Base-by-base conservation (phyloP, 2,329 filamentous ascomycete genomes). In the Botryotinia globosa region DNA sequence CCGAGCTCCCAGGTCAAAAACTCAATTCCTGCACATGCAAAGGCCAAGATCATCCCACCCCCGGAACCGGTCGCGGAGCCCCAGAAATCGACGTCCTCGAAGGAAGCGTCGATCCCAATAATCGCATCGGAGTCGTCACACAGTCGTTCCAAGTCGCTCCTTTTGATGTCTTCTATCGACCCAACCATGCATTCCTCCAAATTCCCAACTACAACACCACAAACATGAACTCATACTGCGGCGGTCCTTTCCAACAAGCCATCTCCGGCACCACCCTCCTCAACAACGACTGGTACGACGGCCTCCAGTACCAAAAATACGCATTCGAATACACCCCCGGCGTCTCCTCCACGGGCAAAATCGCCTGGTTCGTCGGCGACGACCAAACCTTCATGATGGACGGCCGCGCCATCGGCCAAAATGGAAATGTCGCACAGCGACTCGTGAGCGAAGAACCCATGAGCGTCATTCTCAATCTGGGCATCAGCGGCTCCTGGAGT, bases 1-100 rank as follows among this genome's bases (percentile, higher is more conserved):
- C 85, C 77, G 89, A 81, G 74, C 84, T 92, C 1, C 91, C 91
- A 7, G 91, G 91, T 20, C 91, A 92, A 87, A 86, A 87, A 75
- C 82, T 92, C 12, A 88, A 89, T 9, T 88, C 89, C 10, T 92
- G 90, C 78, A 89, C 88, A 4, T 92, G 91, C 79, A 80, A 80
- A 16, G 86, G 85, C 16, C 85, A 87, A 75, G 90, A 92, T 77
- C 90, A 92, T 78, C 90, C 90, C 1, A 88, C 81, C 45, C 87
- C 88, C 10, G 90, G 90, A 29, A 88, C 84, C 62, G 90, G 90
- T 39, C 85, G 91, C 37, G 88, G 87, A 71, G 89, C 89, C 1
- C 90, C 91, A 0, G 91, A 93, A 82, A 90, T 92, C 74, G 91
- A 92, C 84, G 89, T 89, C 32, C 83, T 92, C 39, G 90, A 92